Conservation (phyloP, 176 grass and related monocot species). For the Eremochloa ophiuroides region DNA sequence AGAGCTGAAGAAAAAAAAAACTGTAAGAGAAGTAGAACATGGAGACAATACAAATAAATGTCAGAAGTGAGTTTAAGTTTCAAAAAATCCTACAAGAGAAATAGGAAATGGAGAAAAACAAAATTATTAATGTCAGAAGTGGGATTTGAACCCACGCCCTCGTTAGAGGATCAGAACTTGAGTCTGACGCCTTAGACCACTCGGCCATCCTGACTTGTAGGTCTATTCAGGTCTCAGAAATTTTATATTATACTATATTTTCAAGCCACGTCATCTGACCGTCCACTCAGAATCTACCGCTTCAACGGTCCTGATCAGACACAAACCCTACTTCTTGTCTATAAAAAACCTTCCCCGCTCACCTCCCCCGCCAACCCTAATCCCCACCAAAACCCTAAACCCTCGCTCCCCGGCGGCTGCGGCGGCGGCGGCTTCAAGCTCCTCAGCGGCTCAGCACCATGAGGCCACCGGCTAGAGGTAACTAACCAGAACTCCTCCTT, state of each 20-base stretch:
- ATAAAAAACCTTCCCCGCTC: constrained; percentile 22
- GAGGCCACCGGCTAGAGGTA: constrained; percentile 50
- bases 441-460: constrained; percentile 1
- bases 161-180: constrained; percentile 92
- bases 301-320: constrained; percentile 5
- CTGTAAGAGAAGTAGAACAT: too few species aligned
- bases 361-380: neutral
- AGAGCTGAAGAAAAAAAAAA: too few species aligned
- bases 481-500: neutral
- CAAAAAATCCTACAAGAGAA: too few species aligned
- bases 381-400: constrained; percentile 41
- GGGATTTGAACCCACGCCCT: constrained; percentile 75
- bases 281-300: neutral
- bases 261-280: too few species aligned
- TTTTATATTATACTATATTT: too few species aligned
- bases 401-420: constrained; percentile 6
- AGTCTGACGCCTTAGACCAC: constrained; percentile 99
- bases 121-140: constrained; percentile 13
- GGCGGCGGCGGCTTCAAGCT: constrained; percentile 14
- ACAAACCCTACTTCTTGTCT: constrained; percentile 15
- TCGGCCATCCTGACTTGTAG: constrained; percentile 96
- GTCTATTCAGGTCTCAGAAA: too few species aligned
- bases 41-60: too few species aligned
- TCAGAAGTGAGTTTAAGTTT: too few species aligned
- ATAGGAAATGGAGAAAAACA: too few species aligned